These are phyloP conservation scores for Colletotrichum sp. DNA, from an alignment of 2,329 filamentous ascomycete species.

Conservation along the genomic window DNA sequence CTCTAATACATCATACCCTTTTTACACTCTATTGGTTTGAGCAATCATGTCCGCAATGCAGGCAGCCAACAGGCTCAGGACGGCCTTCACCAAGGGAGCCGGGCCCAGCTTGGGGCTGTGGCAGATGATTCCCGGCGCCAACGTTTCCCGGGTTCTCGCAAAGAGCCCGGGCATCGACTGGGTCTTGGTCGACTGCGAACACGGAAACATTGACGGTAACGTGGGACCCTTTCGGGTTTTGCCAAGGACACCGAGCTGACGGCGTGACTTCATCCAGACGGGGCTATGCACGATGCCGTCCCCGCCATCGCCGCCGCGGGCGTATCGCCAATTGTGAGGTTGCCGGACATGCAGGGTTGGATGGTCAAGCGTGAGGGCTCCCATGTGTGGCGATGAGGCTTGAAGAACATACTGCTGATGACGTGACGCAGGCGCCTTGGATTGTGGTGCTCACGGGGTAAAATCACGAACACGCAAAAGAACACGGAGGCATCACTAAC, in stretches of 20 bases:
- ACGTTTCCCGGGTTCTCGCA: slow-evolving; percentile 64
- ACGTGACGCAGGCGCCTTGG: slow-evolving; percentile 52
- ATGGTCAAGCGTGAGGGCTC: slow-evolving; percentile 58
- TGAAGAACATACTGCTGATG: not conserved
- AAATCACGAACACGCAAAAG: not conserved
- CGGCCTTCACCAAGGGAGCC: slow-evolving; percentile 51
- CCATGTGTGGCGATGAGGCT: not conserved
- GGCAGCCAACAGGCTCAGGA: slow-evolving; percentile 52
- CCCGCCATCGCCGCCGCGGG: slow-evolving; percentile 55
- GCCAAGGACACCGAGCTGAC: not conserved
- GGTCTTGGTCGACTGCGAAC: slow-evolving; percentile 65
- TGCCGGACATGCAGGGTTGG: slow-evolving; percentile 61
- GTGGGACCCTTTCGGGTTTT: slow-evolving; percentile 24
- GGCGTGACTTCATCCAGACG: slow-evolving; percentile 33
- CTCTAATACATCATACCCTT: not conserved
- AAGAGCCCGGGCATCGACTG: slow-evolving; percentile 68
- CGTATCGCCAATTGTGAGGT: slow-evolving; percentile 49
- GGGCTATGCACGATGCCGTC: slow-evolving; percentile 58
- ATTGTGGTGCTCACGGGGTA: slow-evolving; percentile 63
- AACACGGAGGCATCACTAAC: not conserved
- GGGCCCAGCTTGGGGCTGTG: slow-evolving; percentile 61
- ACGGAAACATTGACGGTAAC: slow-evolving; percentile 58
- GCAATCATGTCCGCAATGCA: slow-evolving; percentile 38
- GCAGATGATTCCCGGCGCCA: slow-evolving; percentile 68
- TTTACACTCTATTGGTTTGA: not conserved